phyloP scores from a whole-genome alignment of 2,329 filamentous ascomycete genomes.

The Talaromyces sp. region DNA sequence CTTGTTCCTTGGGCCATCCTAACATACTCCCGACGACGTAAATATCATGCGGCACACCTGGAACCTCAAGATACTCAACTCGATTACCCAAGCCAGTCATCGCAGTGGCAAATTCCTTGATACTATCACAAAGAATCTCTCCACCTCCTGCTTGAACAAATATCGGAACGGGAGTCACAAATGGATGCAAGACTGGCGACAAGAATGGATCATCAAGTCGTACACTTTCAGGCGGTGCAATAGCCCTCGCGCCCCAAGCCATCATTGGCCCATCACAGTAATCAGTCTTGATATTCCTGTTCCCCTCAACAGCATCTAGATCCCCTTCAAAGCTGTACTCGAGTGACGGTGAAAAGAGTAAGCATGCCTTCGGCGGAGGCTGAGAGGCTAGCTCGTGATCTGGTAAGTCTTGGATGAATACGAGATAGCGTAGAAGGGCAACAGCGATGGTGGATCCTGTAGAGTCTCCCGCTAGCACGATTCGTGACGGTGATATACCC shows the following conservation, averaged over 20 bases:
- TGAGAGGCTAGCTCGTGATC: constrained; percentile 5
- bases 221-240: constrained; percentile 15
- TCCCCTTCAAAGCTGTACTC: constrained; percentile 8
- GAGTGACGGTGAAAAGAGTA: constrained; percentile 22
- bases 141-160: constrained; percentile 18
- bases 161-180: constrained; percentile 18
- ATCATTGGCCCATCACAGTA: constrained; percentile 12
- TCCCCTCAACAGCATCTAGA: background rate
- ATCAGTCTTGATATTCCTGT: constrained; percentile 17
- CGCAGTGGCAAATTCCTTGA: background rate
- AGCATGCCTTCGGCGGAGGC: constrained; percentile 11
- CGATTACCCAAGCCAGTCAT: constrained; percentile 5
- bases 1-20: constrained; percentile 17
- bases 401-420: background rate
- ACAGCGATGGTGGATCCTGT: constrained; percentile 22
- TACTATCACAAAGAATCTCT: constrained; percentile 18
- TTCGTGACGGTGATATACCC: constrained; percentile 22
- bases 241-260: constrained; percentile 18
- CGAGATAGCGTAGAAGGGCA: constrained; percentile 24
- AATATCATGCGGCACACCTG: constrained; percentile 21
- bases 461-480: constrained; percentile 25
- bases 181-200: constrained; percentile 17
- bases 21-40: constrained; percentile 18
- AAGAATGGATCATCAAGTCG: constrained; percentile 18
- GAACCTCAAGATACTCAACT: constrained; percentile 14